Base-by-base conservation (phyloP, 1,284 basidiomycete species). In the Ceratobasidium sp. region DNA sequence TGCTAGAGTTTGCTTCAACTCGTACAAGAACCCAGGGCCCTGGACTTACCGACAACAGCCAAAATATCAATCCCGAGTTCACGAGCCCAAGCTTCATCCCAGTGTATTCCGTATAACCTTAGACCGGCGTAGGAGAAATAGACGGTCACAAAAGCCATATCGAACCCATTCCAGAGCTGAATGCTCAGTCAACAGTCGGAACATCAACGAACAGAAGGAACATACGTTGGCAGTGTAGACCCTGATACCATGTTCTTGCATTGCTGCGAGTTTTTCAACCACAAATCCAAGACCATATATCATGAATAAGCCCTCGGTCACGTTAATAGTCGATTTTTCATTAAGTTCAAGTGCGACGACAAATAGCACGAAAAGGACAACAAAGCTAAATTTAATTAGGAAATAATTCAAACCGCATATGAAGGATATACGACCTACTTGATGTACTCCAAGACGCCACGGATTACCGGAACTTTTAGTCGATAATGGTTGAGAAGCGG, bases 401-500 rank as follows among this genome's bases (percentile, higher is more conserved):
- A 68, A 21, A 6, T 7, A n/a, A 9, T 54, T 44, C 39, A 30
- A 16, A 8, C 11, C n/a, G 19, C 33, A 49, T 16, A 11, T 23
- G 9, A 21, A n/a, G 25, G 9, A 19, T 13, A 23, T 9, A 8
- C 7, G 46, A 73, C 78, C 47, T 77, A 93, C 87, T 93, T 93
- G 69, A 82, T 74, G 73, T 95, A 96, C 78, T 97, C 94, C 72
- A 98, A 80, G 46, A 94, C 88, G 1, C 91, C 87, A 44, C 95
- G 91, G 66, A 96, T 87, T 33, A 89, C 89, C 0, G 95, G 95
- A 1, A 98, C 95, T 81, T 96, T 96, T 47, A 98, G 84, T 8
- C 93, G 86, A 74, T 96, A 95, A 77, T 98, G 95, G 76, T 98
- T 94, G 3, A 98, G 83, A 27, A 97, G 77, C 11, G 95, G 93